These are phyloP conservation scores for Codiaeum variegatum DNA, from an alignment of 441 rosid genomes.

Conservation along the genomic window DNA sequence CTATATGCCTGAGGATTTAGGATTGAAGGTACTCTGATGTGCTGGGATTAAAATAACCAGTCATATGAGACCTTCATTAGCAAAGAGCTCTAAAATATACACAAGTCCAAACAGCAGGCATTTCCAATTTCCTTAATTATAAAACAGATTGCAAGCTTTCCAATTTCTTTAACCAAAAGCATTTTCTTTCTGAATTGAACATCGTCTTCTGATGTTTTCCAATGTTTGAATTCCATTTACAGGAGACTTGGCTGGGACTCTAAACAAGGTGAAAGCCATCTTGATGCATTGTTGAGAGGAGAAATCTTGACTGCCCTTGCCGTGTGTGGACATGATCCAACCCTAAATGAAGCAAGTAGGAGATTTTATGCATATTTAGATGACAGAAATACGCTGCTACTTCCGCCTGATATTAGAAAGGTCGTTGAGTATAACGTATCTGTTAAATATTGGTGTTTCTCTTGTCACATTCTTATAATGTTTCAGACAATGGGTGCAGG, in stretches of 20 bases:
- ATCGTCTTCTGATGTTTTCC: slow-evolving; percentile 4
- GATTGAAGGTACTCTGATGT: not conserved
- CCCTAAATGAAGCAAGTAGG: slow-evolving; percentile 59
- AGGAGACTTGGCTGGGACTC: slow-evolving; percentile 93
- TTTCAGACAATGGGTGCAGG: slow-evolving; percentile 46
- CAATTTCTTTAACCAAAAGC: not conserved
- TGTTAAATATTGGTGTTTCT: slow-evolving; percentile 2
- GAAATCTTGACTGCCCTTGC: slow-evolving; percentile 82
- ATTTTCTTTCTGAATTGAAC: not conserved
- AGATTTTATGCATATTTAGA: slow-evolving; percentile 72
- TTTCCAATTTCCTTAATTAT: not conserved
- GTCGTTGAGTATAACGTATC: slow-evolving; percentile 30
- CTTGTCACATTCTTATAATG: slow-evolving; percentile 10
- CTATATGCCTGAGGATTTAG: not conserved
- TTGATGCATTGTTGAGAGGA: slow-evolving; percentile 90
- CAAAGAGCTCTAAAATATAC: not conserved
- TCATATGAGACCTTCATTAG: not conserved
- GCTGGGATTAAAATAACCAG: not conserved
- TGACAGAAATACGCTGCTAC: slow-evolving; percentile 76
- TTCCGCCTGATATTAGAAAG: slow-evolving; percentile 87
- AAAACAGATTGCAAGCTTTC: not conserved
- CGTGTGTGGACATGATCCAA: slow-evolving; percentile 59
- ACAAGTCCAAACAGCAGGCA: not conserved
- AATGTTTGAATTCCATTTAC: slow-evolving; percentile 17
- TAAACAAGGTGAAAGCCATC: slow-evolving; percentile 86